phyloP scores from a whole-genome alignment of 306 rosid genomes.

The Dicorynia guianensis region DNA sequence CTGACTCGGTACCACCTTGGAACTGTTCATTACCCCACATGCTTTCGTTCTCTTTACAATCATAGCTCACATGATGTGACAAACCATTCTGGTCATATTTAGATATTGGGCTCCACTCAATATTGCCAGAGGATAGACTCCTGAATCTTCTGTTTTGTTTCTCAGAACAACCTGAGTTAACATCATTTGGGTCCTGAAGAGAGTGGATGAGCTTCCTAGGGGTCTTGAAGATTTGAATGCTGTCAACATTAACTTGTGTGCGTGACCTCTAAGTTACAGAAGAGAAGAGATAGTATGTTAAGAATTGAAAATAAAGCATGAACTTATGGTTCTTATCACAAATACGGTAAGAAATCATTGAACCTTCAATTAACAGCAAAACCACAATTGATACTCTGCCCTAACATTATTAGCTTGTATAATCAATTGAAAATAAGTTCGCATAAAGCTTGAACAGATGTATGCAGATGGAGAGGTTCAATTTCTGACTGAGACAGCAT shows the following conservation, averaged over 20 bases:
- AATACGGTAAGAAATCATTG: slow-evolving; percentile 24
- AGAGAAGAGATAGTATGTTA: slow-evolving; percentile 29
- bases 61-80: slow-evolving; percentile 39
- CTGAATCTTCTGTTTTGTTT: slow-evolving; percentile 48
- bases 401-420: slow-evolving; percentile 1
- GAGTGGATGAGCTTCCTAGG: slow-evolving; percentile 84
- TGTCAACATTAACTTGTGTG: slow-evolving; percentile 51
- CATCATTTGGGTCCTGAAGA: slow-evolving; percentile 66
- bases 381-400: slow-evolving; percentile 19
- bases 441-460: slow-evolving; percentile 3
- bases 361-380: slow-evolving; percentile 29
- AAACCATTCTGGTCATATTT: slow-evolving; percentile 47
- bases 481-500: not conserved
- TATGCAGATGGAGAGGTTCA: not conserved
- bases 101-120: slow-evolving; percentile 61
- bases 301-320: slow-evolving; percentile 10
- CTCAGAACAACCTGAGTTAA: slow-evolving; percentile 52
- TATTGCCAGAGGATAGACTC: slow-evolving; percentile 61
- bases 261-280: slow-evolving; percentile 62
- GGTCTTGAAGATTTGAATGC: slow-evolving; percentile 57
- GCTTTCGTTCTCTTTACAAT: slow-evolving; percentile 48
- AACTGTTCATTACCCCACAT: slow-evolving; percentile 50
- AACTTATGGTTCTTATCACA: slow-evolving; percentile 12
- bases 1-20: slow-evolving; percentile 67
- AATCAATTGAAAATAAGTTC: slow-evolving; percentile 8